Percentiles rank a stretch among this genome's conserved stretches.
phyloP scores from a whole-genome alignment of 108 stramenopile species.

The Craspedostauros australis region DNA sequence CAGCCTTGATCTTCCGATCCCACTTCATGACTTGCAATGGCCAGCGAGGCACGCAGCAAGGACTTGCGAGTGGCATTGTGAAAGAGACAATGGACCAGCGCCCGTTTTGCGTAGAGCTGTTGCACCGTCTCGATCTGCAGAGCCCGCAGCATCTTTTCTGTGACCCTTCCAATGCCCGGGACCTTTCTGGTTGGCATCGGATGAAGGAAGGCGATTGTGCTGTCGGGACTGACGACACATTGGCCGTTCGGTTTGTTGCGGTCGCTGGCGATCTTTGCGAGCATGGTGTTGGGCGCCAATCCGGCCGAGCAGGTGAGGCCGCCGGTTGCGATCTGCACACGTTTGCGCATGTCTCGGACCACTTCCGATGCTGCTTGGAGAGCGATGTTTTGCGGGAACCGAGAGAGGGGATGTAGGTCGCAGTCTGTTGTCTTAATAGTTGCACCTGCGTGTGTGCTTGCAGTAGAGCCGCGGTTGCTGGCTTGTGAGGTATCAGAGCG shows the following conservation, averaged over 20 bases:
- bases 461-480: too few species aligned
- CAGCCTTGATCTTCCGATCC: too few species aligned
- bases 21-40: too few species aligned
- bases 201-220: conserved; percentile 65
- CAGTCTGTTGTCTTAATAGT: too few species aligned
- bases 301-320: conserved; percentile 93
- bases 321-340: conserved; percentile 60
- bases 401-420: too few species aligned
- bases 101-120: conserved; percentile 74
- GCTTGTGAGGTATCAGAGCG: too few species aligned
- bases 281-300: conserved; percentile 74
- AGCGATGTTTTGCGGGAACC: too few species aligned
- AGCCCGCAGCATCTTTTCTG: conserved; percentile 70
- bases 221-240: conserved; percentile 53
- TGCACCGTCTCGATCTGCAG: conserved; percentile 67
- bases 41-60: conserved; percentile 64
- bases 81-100: conserved; percentile 56
- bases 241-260: conserved; percentile 96
- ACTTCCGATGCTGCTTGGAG: conserved; percentile 27
- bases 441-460: too few species aligned
- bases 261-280: conserved; percentile 94
- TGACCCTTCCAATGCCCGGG: conserved; percentile 90
- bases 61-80: conserved; percentile 53
- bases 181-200: conserved; percentile 73
- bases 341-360: conserved; percentile 53